These are phyloP conservation scores for Fennellomyces sp. DNA, from an alignment of 371 early-diverging fungal species.

Conservation along the genomic window DNA sequence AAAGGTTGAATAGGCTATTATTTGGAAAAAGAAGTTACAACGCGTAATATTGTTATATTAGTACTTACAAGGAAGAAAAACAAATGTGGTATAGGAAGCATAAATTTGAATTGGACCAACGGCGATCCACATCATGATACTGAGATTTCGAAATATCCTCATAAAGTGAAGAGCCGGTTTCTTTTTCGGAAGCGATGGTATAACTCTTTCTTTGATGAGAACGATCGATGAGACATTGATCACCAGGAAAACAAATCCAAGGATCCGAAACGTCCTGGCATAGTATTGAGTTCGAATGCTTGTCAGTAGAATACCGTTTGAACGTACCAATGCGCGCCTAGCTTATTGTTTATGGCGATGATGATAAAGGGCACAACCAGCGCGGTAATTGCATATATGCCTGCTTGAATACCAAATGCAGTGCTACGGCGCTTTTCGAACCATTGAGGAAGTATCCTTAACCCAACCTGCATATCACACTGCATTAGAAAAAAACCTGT, in stretches of 20 bases:
- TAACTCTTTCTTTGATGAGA: not conserved
- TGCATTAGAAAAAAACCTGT: too few species aligned
- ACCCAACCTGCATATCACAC: too few species aligned
- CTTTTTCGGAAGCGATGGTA: not conserved
- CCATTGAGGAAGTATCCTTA: not conserved
- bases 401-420: not conserved
- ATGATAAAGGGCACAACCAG: not conserved
- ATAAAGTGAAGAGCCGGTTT: not conserved
- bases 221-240: not conserved
- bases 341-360: not conserved
- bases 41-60: too few species aligned
- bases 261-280: not conserved
- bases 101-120: not conserved
- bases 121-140: not conserved
- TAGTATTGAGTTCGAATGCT: not conserved
- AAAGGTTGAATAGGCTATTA: not conserved
- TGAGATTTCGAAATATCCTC: not conserved
- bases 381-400: not conserved
- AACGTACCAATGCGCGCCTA: not conserved
- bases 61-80: not conserved
- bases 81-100: not conserved
- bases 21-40: not conserved
- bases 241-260: not conserved
- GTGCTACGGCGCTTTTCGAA: not conserved
- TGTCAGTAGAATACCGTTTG: not conserved